Evolutionary conservation across 306 rosid species (phyloP), one percentile per base, ranked within the genome.

Genomic region (Quercus robur): DNA sequence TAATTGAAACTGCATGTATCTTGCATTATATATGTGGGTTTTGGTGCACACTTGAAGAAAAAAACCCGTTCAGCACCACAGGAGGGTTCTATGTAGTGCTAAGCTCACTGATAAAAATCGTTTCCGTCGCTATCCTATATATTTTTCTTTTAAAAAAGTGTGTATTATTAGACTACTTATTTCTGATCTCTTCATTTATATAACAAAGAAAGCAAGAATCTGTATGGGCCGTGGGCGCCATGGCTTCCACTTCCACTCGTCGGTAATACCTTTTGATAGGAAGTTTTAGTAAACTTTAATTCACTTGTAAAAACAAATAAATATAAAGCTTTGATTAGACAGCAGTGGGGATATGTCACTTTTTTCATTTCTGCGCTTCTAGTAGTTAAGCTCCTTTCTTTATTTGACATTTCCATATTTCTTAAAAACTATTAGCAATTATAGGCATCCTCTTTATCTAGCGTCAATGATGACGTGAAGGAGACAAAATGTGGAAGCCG

Each of bases 181-280:
- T 64, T 64, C 21, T 4, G 9, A 11, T 64, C 13, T 6, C 21
- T 64, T 64, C 70, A 30, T 64, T 17, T n/a, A 64, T 15, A 28
- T 31, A 26, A 59, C 15, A 4, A 33, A 11, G 17, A 67, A 54
- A 26, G 19, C 3, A 21, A 77, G 85, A 86, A 89, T 74, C 79
- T 70, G 1, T 41, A 76, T 74, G 85, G 85, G 82, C 56, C 31
- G 74, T 74, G 86, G 86, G 82, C 56, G 62, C 75, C 75, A 74
- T 58, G 74, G 56, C 77, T 78, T 75, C 86, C 89, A 86, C 75
- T 80, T 75, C 86, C 89, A 86, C 81, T 81, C 54, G 26, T 81
- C 54, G 20, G 11, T 41, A n/a, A 52, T 14, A 38, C 64, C 75
- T 44, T 76, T 78, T 78, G 14, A 57, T 18, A 31, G 64, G 76